phyloP scores from a whole-genome alignment of 257 asterid genomes.

The Solanum chilense region DNA sequence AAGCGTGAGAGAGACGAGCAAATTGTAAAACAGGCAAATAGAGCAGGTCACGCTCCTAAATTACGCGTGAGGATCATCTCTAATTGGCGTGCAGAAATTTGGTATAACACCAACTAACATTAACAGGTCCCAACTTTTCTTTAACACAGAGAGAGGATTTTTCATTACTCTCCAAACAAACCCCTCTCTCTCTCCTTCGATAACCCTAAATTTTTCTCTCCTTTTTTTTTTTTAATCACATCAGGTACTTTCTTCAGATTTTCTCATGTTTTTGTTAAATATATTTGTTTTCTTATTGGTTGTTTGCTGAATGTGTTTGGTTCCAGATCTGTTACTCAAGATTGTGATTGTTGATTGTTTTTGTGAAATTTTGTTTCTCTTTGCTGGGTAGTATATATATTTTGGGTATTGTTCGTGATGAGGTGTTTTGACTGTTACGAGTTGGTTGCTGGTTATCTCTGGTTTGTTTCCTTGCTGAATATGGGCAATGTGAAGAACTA shows the following conservation, averaged over 20 bases:
- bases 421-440: background rate
- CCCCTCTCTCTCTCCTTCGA: background rate
- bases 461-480: background rate
- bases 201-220: background rate
- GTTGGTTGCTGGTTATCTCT: background rate
- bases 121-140: slow-evolving; percentile 3
- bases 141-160: background rate
- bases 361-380: background rate
- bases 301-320: background rate
- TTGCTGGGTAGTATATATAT: background rate
- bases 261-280: background rate
- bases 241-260: background rate
- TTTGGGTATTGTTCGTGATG: background rate
- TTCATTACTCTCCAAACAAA: slow-evolving; percentile 5
- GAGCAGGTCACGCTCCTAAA: slow-evolving; percentile 8
- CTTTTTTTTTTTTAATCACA: background rate
- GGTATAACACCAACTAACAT: slow-evolving; percentile 13
- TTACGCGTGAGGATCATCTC: slow-evolving; percentile 2
- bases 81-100: background rate
- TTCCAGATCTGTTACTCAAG: slow-evolving; percentile 24
- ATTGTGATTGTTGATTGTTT: background rate
- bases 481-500: slow-evolving; percentile 15
- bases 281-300: background rate
- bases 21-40: slow-evolving; percentile 14
- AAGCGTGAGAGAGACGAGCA: slow-evolving; percentile 7